Base-by-base conservation (phyloP, 306 rosid genomes). In the Prunus kanzakura region DNA sequence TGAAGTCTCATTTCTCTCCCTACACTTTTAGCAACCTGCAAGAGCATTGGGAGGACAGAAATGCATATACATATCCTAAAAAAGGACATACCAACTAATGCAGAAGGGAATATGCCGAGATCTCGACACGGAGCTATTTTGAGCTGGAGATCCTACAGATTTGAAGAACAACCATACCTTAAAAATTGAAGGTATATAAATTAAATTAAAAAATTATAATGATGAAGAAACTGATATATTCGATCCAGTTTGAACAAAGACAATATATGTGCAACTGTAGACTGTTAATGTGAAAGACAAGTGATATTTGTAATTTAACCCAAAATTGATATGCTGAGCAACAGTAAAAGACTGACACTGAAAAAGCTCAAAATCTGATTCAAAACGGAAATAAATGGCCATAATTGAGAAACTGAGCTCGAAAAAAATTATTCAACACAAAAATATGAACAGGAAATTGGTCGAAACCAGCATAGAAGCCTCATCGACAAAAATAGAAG, bases 191-290 rank as follows among this genome's bases (percentile, higher is more conserved):
- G 29, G 23, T 51, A 47, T 73, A 47, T 30, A 63, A 77, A 80
- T 49, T 38, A 76, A 71, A 51, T 23, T 47, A 78, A 73, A 56
- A 69, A 65, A 41, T 1, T 20, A 8, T 15, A 13, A 64, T n/a
- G 18, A 8, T 38, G 43, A n/a, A 82, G 46, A 69, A 81, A 67
- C 64, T 58, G 71, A 27, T 35, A 69, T 71, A 77, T 77, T 77
- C 79, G 87, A 80, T 87, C 90, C 79, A 84, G 84, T 75, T 71
- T 69, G 64, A 84, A 70, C 73, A 57, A 29, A 10, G 23, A 41
- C 29, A 60, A 18, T 20, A 22, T 11, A 65, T 8, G 58, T 16
- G n/a, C 66, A 22, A 55, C 64, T 68, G 62, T 4, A 7, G 57
- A 52, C 22, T 52, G 57, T 11, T 4, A 41, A 57, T 46, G 43